Base-by-base conservation (phyloP, 1,139 yeast species). In the Meyerozyma sp. region DNA sequence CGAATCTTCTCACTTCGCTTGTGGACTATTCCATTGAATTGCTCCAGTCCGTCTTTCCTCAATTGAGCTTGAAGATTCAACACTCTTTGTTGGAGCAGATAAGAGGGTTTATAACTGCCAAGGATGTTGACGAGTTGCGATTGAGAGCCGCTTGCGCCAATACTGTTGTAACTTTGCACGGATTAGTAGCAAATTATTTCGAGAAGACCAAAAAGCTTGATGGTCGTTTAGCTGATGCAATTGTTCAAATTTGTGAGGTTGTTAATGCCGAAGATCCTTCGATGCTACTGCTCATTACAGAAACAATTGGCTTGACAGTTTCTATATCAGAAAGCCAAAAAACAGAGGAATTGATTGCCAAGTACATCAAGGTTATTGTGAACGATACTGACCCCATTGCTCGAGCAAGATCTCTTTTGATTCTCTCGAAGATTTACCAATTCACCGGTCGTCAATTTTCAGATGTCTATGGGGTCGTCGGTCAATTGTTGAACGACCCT, bases 21-120 rank as follows among this genome's bases (percentile, higher is more conserved):
- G 77, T 89, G 20, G 96, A 93, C 61, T 62, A 79, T 1, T 83
- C 96, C 0, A 82, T 93, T 54, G 90, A 84, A 47, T 69, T 90
- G 5, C 87, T 90, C 55, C 82, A 86, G 9, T 57, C 76, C 8
- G 73, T 85, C 0, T 85, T 93, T 52, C 89, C 95, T 0, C 70
- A 75, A 47, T 75, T 93, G 53, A 79, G 91, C n/a, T 63, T 79
- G 8, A 87, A 89, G 49, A 85, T 93, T 44, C 97, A 93, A 57
- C 83, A 85, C 45, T 89, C 97, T 1, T 72, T 93, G 32, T 63
- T 93, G 40, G 98, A 91, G 52, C 90, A 84, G 47, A 66, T 93
- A 49, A 74, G 91, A 52, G 70, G 82, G 3, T 77, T 83, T 7
- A 50, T 70, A 14, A 62, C 65, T 2, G 56, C 69, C 1, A 56